Base-by-base conservation (phyloP, 106 monocot species). In the Apostasia ramifera region DNA sequence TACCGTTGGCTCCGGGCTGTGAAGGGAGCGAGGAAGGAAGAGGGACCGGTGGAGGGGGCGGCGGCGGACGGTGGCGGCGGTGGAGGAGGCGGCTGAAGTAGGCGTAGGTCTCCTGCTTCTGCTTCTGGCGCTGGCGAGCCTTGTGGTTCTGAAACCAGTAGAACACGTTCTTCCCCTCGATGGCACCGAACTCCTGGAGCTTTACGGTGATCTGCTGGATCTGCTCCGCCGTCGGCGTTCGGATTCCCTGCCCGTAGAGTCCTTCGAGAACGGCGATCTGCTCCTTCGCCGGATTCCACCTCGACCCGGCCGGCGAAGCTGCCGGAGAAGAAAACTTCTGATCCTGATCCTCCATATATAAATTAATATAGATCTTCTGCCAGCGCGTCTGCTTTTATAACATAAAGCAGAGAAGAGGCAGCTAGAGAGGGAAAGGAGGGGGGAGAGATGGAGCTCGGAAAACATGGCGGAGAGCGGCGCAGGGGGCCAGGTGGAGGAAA, bases 61-160 rank as follows among this genome's bases (percentile, higher is more conserved):
- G 45, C 26, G 59, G 61, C 12, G 41, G 47, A 10, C 57, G 55
- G 8, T 72, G 68, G 4, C 67, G 42, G 5, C 66, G 66, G 57
- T 53, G 78, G 47, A 89, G 66, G 46, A 89, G 65, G 59, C 73
- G 68, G 70, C 54, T 77, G 68, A 80, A 84, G 74, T 84, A 89
- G 9, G 83, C 80, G 43, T 81, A 73, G 57, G 63, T 82, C 52
- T 89, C 84, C 77, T 88, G 93, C 76, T 83, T 91, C 75, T 84
- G 72, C 75, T 77, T 84, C 79, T 89, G 89, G 12, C 93, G 58
- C 63, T 89, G 86, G 49, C 93, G 52, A 0, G 93, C 93, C 82
- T 93, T 93, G 71, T 93, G 93, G 77, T 93, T 93, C 75, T 93
- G 93, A 63, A 93, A 93, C 93, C 93, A 93, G 77, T 93, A 93